Evolutionary conservation across 306 rosid genomes (phyloP), one percentile per base, ranked within the genome.

Genomic region (Pterocarpus santalinus): DNA sequence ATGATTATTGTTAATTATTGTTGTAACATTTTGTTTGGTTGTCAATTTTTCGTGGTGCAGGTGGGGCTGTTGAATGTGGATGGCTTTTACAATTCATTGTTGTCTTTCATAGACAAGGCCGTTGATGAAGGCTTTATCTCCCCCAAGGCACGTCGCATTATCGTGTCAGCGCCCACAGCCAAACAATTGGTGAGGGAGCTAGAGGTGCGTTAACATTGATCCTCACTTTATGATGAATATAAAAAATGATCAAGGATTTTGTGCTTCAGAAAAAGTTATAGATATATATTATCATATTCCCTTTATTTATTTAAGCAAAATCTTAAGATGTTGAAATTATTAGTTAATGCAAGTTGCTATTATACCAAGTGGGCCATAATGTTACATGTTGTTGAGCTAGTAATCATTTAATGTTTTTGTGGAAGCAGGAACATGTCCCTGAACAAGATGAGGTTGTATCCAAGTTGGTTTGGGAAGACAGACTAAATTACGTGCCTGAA

Each of bases 91-190:
- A 92, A 96, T 84, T 92, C 99, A 15, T 83, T 96, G 89, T 84
- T 96, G 86, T 77, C 84, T 55, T 96, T 96, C 88, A 92, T 96
- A 1, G 99, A 96, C 73, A 92, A 96, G 86, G 98, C 99, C 65
- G 97, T 96, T 70, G 99, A 94, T 87, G 99, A 96, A 92, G 99
- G 99, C 86, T 96, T 96, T 80, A 85, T 96, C 51, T 94, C 99
- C 5, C 95, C 95, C 17, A 92, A 87, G 39, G 99, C 99, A 77
- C 99, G 99, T 87, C 99, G 94, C 57, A 96, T 96, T 76, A 94
- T 94, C 81, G 94, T 96, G 87, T 96, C 99, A 43, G 98, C 99
- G 34, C 92, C 99, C 83, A 92, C 99, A 12, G 97, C 99, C 86
- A 88, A 89, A 44, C 87, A 92, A 49, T 81, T 96, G 85, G 94